Base-by-base conservation (phyloP, 1,139 yeast genomes). In the Blastobotrys raffinosifermentans region DNA sequence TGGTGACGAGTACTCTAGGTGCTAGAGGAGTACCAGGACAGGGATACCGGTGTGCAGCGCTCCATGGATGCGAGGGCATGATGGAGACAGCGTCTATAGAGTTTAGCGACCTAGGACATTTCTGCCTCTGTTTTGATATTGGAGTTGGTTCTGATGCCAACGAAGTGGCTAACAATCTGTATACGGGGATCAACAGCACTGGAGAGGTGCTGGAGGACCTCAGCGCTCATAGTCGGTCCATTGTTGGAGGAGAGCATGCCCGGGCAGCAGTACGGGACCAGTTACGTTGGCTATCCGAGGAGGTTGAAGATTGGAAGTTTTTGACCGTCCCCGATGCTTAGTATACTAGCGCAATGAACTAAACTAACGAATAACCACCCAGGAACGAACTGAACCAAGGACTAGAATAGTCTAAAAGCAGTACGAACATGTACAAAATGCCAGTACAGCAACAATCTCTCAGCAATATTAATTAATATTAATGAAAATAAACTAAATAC, bases 291-390 rank as follows among this genome's bases (percentile, higher is more conserved):
- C 48, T 47, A 32, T 55, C 57, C 5, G 66, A 61, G 44, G 66
- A 61, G 36, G 53, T 60, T 16, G 66, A 61, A 40, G 66, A 61
- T 37, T 61, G 66, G 66, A 60, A 58, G 50, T 60, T 51, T 45
- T 36, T 61, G 37, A 58, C 46, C 39, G 58, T 49, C 19, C 50
- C 41, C 31, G 26, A 31, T 6, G 27, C 7, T n/a, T 19, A 19
- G 21, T 9, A n/a, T n/a, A n/a, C n/a, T n/a, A n/a, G n/a, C n/a
- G n/a, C n/a, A n/a, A n/a, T n/a, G n/a, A n/a, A n/a, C n/a, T n/a
- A n/a, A n/a, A n/a, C n/a, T n/a, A n/a, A n/a, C n/a, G n/a, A n/a
- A n/a, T n/a, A n/a, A n/a, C n/a, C n/a, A n/a, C n/a, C n/a, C n/a
- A n/a, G n/a, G n/a, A n/a, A n/a, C n/a, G n/a, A n/a, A n/a, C n/a